Conservation (phyloP, 179 eudicot species). For the Spinacia oleracea region DNA sequence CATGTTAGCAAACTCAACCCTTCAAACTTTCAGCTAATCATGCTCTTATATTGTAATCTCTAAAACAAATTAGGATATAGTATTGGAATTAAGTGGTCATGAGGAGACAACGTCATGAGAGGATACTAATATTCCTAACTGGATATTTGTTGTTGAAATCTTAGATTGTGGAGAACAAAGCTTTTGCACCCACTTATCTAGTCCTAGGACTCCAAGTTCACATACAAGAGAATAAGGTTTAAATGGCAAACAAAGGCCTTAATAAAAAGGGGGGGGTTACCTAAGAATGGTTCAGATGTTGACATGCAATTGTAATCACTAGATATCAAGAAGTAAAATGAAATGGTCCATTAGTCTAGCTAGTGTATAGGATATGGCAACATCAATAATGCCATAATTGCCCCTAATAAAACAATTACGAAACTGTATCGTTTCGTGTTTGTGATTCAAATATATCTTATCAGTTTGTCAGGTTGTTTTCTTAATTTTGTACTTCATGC, state of each 20-base stretch:
- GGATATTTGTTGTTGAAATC: background rate
- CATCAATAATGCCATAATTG: slow-evolving; percentile 11
- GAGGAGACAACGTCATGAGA: background rate
- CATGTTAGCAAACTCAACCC: too few relatives aligned
- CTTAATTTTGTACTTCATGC: too few relatives aligned
- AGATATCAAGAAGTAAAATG: background rate
- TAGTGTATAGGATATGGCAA: slow-evolving; percentile 13
- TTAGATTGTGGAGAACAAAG: slow-evolving; percentile 1
- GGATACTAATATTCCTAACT: background rate
- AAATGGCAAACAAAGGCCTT: background rate
- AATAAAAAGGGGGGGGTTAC: background rate
- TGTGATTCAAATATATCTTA: background rate
- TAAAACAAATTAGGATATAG: background rate
- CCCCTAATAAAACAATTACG: too few relatives aligned
- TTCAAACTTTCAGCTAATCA: too few relatives aligned
- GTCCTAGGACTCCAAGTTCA: background rate
- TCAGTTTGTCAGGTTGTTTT: background rate
- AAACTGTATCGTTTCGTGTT: background rate
- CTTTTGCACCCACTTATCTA: slow-evolving; percentile 10
- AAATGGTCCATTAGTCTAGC: slow-evolving; percentile 13
- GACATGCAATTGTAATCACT: slow-evolving; percentile 4
- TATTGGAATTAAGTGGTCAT: background rate
- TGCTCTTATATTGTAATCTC: too few relatives aligned
- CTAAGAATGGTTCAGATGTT: slow-evolving; percentile 15
- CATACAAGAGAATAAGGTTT: background rate